Conservation (phyloP, 495 filamentous ascomycete genomes). For the Delitschia confertaspora region DNA sequence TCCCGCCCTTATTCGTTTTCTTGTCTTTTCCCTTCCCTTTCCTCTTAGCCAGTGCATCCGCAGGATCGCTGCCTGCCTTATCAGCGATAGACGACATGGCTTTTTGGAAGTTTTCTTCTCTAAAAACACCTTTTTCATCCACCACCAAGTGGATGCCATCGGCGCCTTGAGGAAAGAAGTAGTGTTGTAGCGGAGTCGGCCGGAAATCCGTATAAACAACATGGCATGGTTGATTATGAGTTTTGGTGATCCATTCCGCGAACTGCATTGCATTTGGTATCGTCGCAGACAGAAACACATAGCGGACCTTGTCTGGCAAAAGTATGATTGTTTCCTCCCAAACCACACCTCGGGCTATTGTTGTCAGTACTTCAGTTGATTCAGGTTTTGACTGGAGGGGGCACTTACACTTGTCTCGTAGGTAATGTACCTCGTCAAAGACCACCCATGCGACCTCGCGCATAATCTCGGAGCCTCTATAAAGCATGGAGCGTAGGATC, state of each 20-base stretch:
- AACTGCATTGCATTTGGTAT: slow-evolving; percentile 99
- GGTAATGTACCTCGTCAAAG: slow-evolving; percentile 97
- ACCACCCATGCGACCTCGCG: slow-evolving; percentile 96
- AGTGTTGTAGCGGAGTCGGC: slow-evolving; percentile 91
- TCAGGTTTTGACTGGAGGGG: neutral
- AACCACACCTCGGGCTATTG: slow-evolving; percentile 75
- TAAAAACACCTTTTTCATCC: slow-evolving; percentile 89
- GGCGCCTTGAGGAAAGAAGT: slow-evolving; percentile 90
- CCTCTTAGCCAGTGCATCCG: slow-evolving; percentile 64
- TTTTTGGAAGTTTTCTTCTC: slow-evolving; percentile 93
- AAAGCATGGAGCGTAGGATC: slow-evolving; percentile 97
- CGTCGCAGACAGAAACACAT: slow-evolving; percentile 96
- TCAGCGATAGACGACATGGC: slow-evolving; percentile 86
- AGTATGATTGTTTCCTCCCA: slow-evolving; percentile 99
- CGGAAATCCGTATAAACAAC: slow-evolving; percentile 98
- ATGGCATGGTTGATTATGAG: slow-evolving; percentile 91
- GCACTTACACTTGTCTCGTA: slow-evolving; percentile 67
- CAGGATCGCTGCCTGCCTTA: slow-evolving; percentile 74
- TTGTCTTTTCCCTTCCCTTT: slow-evolving; percentile 87
- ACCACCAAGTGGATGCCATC: slow-evolving; percentile 93
- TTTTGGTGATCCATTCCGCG: slow-evolving; percentile 96
- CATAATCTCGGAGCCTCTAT: slow-evolving; percentile 97
- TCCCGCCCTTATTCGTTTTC: slow-evolving; percentile 77
- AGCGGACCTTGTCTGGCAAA: slow-evolving; percentile 93
- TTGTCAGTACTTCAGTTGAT: neutral